Evolutionary conservation across 192 early-diverging fungal genomes (phyloP), one percentile per base, ranked within the genome.

Genomic region (Coemansia sp.): DNA sequence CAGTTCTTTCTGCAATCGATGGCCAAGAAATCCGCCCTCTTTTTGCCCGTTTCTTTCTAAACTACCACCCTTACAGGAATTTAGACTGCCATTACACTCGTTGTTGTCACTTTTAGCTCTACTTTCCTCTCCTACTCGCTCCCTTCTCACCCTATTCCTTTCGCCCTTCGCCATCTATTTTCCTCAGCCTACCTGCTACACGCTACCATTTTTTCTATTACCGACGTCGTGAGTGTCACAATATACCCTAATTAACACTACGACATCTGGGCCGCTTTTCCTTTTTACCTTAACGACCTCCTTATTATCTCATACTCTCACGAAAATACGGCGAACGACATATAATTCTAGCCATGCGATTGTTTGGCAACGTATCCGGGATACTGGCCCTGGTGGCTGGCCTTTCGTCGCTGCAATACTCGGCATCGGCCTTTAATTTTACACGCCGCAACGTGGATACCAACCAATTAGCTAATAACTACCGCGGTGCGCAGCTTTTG

Each of bases 401-500:
- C 19, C 36, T 60, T n/a, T 40, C 36, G 36, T 60, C 59, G 21
- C 59, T 60, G 59, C n/a, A 36, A 7, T 19, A n/a, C 36, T 9
- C 21, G 36, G 59, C 59, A 40, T 60, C 37, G 36, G 59, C 59
- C 19, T 60, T 39, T 17, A 74, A 74, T 54, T 42, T 81, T 11
- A 60, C 73, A 45, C 66, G 54, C 40, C 78, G 78, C 39, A 46
- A 65, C 24, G 53, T 72, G 31, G 62, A 66, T 24, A 34, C 62
- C 33, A 64, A 36, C 24, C 67, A 63, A 51, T 36, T 74, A 16
- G 31, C 56, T 4, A 68, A 33, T 46, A 34, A 69, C 33, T 73
- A 53, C 56, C 73, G 70, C 2, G 68, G 79, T 21, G 73, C 73
- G 17, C 63, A 72, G 24, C 64, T 81, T 37, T 57, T 81, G 8